These are phyloP conservation scores for Hypseocharis bilobata DNA, from an alignment of 441 rosid species.

Conservation along the genomic window DNA sequence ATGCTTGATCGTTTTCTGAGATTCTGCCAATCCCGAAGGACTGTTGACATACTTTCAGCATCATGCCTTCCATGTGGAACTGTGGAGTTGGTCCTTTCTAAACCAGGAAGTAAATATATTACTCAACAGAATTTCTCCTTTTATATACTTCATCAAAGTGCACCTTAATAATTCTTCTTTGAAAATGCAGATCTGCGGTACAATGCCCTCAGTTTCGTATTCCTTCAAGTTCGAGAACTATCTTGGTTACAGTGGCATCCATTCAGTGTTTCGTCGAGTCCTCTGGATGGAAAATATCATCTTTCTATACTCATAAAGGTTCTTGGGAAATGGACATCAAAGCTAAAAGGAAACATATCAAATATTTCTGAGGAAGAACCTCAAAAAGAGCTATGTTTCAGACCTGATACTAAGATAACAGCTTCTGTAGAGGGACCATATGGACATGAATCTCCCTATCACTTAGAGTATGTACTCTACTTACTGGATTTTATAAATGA, in stretches of 20 bases:
- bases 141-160: neutral
- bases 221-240: slow-evolving; percentile 64
- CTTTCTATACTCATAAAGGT: slow-evolving; percentile 52
- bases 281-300: slow-evolving; percentile 50
- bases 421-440: slow-evolving; percentile 65
- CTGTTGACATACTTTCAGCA: slow-evolving; percentile 46
- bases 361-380: slow-evolving; percentile 30
- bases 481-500: neutral
- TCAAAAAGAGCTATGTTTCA: slow-evolving; percentile 10
- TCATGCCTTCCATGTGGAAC: slow-evolving; percentile 54
- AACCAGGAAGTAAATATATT: slow-evolving; percentile 42
- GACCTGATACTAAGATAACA: slow-evolving; percentile 33
- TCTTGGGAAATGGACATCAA: slow-evolving; percentile 55
- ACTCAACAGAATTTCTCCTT: neutral
- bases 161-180: slow-evolving; percentile 8
- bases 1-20: slow-evolving; percentile 57
- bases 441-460: slow-evolving; percentile 68
- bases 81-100: slow-evolving; percentile 45
- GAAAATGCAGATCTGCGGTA: slow-evolving; percentile 46
- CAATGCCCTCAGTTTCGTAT: slow-evolving; percentile 73
- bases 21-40: slow-evolving; percentile 54
- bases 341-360: slow-evolving; percentile 37
- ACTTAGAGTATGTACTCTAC: slow-evolving; percentile 44
- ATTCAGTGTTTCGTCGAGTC: slow-evolving; percentile 61
- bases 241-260: slow-evolving; percentile 75